Conservation (phyloP, 2,329 filamentous ascomycete genomes). For the Zasmidium cellare region DNA sequence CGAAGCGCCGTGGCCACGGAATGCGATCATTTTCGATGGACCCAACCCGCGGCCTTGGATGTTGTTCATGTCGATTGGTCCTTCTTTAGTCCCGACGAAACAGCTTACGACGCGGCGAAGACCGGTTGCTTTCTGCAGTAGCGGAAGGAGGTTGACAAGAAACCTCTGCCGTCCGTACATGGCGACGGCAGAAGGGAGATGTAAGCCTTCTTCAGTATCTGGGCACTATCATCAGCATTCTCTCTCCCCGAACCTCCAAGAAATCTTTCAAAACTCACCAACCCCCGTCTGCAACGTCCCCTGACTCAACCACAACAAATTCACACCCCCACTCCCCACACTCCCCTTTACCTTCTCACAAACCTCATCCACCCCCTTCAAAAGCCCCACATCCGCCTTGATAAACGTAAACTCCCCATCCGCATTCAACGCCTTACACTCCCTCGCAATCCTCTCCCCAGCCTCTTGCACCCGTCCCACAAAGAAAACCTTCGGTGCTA, state of each 20-base stretch:
- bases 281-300: constrained; percentile 38
- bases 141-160: constrained; percentile 38
- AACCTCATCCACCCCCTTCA: constrained; percentile 51
- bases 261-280: constrained; percentile 9
- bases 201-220: constrained; percentile 39
- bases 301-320: constrained; percentile 53
- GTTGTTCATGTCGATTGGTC: constrained; percentile 26
- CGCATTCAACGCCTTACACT: constrained; percentile 47
- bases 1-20: constrained; percentile 26
- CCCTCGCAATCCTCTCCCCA: constrained; percentile 42
- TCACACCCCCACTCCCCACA: constrained; percentile 52
- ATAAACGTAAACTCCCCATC: constrained; percentile 50
- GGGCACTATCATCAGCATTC: neutral
- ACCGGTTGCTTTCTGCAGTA: constrained; percentile 27
- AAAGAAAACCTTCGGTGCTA: constrained; percentile 48
- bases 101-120: constrained; percentile 29
- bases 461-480: constrained; percentile 49
- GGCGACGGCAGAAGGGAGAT: constrained; percentile 34
- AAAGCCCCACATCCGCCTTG: constrained; percentile 46
- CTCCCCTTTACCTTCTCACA: constrained; percentile 50
- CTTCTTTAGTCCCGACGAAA: constrained; percentile 28
- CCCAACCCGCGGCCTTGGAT: constrained; percentile 16
- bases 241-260: neutral
- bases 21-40: constrained; percentile 16
- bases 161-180: constrained; percentile 42